These are phyloP conservation scores for Pyrenophora graminea DNA, from an alignment of 2,329 filamentous ascomycete genomes.

Conservation along the genomic window DNA sequence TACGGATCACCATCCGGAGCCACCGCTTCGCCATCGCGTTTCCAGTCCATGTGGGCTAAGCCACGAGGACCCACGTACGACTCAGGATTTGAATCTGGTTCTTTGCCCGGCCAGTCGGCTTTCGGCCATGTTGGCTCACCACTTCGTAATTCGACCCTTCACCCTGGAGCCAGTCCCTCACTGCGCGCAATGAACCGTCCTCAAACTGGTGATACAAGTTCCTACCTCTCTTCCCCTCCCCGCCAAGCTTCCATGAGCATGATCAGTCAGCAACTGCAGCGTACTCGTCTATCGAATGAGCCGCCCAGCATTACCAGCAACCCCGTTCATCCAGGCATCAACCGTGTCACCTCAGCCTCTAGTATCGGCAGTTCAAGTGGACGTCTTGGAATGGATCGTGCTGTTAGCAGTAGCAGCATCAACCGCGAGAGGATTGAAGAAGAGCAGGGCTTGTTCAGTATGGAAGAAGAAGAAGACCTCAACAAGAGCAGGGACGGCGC, in stretches of 20 bases:
- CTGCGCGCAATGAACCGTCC: constrained; percentile 57
- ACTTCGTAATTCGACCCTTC: constrained; percentile 63
- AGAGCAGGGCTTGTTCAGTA: constrained; percentile 50
- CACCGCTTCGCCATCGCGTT: constrained; percentile 64
- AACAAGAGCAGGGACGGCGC: constrained; percentile 41
- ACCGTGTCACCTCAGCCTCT: constrained; percentile 39
- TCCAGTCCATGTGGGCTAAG: constrained; percentile 61
- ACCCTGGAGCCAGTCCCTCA: constrained; percentile 55
- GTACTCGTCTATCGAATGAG: constrained; percentile 48
- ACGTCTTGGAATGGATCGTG: constrained; percentile 44
- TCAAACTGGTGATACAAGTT: constrained; percentile 53
- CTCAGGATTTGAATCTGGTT: constrained; percentile 45
- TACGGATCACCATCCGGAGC: constrained; percentile 57
- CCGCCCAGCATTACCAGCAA: constrained; percentile 30
- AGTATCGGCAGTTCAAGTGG: constrained; percentile 39
- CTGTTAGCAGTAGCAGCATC: constrained; percentile 48
- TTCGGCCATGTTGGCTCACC: constrained; percentile 69
- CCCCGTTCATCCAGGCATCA: constrained; percentile 70
- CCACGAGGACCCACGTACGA: constrained; percentile 55
- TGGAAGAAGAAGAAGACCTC: constrained; percentile 48
- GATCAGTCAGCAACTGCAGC: constrained; percentile 62
- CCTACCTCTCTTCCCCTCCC: constrained; percentile 59
- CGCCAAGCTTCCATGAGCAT: constrained; percentile 64
- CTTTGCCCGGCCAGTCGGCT: constrained; percentile 48
- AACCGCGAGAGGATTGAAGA: constrained; percentile 49